Base-by-base conservation (phyloP, 306 rosid species). In the Delonix regia region DNA sequence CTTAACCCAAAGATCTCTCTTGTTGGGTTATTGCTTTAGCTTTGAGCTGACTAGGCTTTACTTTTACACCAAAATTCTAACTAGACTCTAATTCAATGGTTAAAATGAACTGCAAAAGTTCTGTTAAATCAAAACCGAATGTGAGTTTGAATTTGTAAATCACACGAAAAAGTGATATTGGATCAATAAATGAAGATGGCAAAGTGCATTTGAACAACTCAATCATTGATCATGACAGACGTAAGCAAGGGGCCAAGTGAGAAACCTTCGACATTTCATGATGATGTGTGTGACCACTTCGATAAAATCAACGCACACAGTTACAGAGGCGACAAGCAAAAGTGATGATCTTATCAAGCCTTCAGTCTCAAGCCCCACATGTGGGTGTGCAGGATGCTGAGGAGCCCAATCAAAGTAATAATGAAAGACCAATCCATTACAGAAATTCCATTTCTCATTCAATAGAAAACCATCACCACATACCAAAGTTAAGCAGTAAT, bases 231-330 rank as follows among this genome's bases (percentile, higher is more conserved):
- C 5, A n/a, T 1, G 33, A 71, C 11, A 16, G 75, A 52, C 66
- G 36, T 7, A 52, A 66, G 70, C 53, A 52, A 66, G 70, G 53
- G 72, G 57, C 53, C 27, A 68, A 78, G 47, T n/a, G 21, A 63
- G 81, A 47, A 81, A 77, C 75, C 70, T 70, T 56, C 53, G 70
- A 61, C 71, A 80, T 63, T 36, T 82, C 75, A 78, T 78, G 51
- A 75, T 75, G 75, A 80, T 77, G 60, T 49, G 65, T 71, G 78
- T 72, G 70, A 80, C 73, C 67, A 44, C 64, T 61, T 62, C 9
- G 41, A 27, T 57, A 52, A 57, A 56, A 70, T 59, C 73, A 60
- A 75, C 64, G 13, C 64, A 25, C 64, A 18, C 63, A 71, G 51
- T 76, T 9, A 38, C 45, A 76, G 24, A 71, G 74, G 63, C 65